Conservation (phyloP, 495 filamentous ascomycete species). For the Aspergillus biplanus region DNA sequence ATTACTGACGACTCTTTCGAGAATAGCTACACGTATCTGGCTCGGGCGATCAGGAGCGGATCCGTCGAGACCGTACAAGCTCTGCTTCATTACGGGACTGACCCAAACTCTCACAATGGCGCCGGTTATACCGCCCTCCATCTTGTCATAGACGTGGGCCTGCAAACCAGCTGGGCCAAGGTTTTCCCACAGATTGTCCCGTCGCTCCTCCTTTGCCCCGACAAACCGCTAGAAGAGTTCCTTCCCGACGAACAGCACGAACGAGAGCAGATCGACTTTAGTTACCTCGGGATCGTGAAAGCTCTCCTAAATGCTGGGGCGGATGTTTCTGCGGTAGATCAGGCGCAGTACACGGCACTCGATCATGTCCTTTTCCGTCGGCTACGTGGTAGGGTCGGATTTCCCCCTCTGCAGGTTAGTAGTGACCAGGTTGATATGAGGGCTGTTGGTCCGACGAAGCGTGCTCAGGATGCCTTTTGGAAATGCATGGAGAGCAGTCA, state of each 20-base stretch:
- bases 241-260: background rate
- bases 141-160: background rate
- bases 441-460: background rate
- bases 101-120: background rate
- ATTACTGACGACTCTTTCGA: background rate
- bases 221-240: background rate
- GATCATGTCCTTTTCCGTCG: conserved; percentile 1
- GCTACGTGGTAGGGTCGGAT: background rate
- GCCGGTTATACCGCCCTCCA: background rate
- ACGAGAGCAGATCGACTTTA: background rate
- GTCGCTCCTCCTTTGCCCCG: background rate
- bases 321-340: background rate
- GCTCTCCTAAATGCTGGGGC: background rate
- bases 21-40: background rate
- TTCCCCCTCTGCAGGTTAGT: background rate
- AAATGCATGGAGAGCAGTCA: background rate
- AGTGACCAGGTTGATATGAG: background rate
- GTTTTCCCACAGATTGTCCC: background rate
- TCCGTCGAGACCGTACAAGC: background rate
- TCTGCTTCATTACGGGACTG: background rate
- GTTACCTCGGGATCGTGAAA: background rate
- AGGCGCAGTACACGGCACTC: background rate
- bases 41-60: background rate
- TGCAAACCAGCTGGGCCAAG: background rate
- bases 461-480: background rate